These are phyloP conservation scores for Mycena belliarum DNA, from an alignment of 768 basidiomycete genomes.

Conservation along the genomic window DNA sequence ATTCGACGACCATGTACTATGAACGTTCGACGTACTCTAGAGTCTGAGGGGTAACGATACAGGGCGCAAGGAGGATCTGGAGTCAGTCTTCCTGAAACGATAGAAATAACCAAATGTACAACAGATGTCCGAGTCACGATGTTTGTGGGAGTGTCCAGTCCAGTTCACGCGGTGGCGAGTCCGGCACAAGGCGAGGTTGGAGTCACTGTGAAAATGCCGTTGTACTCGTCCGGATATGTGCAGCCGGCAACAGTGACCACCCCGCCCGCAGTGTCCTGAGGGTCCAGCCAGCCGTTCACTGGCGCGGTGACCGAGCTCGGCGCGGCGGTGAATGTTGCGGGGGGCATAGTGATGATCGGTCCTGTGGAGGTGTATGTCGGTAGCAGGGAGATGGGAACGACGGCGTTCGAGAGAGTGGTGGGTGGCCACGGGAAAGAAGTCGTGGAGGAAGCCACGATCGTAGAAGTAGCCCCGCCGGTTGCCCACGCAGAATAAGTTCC, in stretches of 20 bases:
- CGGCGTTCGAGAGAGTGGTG: conserved; percentile 44
- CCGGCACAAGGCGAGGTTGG: conserved; percentile 33
- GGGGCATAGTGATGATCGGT: conserved; percentile 55
- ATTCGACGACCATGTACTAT: not conserved
- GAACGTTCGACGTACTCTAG: conserved; percentile 3
- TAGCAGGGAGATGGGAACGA: conserved; percentile 39
- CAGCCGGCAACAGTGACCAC: conserved; percentile 54
- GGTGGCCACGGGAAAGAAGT: conserved; percentile 56
- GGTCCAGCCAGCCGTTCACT: conserved; percentile 61
- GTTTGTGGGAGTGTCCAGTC: not conserved
- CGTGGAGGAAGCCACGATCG: conserved; percentile 50
- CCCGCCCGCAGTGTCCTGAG: conserved; percentile 47
- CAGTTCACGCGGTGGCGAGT: conserved; percentile 7
- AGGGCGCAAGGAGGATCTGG: not conserved
- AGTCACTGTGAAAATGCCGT: conserved; percentile 20
- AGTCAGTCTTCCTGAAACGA: not conserved
- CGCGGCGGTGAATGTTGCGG: conserved; percentile 49
- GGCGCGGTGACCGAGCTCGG: conserved; percentile 40
- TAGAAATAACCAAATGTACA: too few species aligned
- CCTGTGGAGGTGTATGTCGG: conserved; percentile 70
- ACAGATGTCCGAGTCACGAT: too few species aligned
- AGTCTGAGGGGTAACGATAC: not conserved
- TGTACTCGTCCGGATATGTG: conserved; percentile 51
- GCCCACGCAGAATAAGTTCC: conserved; percentile 61
- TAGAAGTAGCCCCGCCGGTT: conserved; percentile 62